These are phyloP conservation scores for Telopea speciosissima DNA, from an alignment of 177 flowering plant species.

Conservation along the genomic window DNA sequence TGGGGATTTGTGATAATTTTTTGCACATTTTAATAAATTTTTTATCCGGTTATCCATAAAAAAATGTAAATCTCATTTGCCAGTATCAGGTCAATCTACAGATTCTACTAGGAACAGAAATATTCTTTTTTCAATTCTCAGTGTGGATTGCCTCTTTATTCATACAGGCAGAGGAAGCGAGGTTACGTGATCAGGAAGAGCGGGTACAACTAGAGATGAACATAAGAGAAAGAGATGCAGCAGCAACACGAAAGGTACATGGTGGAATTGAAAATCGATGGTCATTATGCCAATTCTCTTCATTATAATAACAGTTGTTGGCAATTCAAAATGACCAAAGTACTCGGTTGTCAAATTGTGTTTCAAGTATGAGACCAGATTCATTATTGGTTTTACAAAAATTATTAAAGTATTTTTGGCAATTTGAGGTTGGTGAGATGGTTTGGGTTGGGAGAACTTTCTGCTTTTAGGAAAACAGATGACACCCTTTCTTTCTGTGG, in stretches of 20 bases:
- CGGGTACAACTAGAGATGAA: constrained; percentile 73
- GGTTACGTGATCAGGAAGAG: constrained; percentile 78
- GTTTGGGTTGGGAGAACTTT: too few relatives aligned
- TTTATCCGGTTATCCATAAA: too few relatives aligned
- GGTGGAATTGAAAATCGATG: not conserved
- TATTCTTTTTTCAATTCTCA: not conserved
- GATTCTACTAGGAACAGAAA: not conserved
- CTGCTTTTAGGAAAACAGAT: too few relatives aligned
- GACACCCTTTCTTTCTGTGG: too few relatives aligned
- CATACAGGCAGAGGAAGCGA: constrained; percentile 81
- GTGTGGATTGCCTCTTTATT: not conserved
- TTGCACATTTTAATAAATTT: too few relatives aligned
- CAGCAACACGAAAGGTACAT: constrained; percentile 74
- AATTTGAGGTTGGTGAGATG: too few relatives aligned
- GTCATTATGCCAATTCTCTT: not conserved
- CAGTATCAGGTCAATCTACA: too few relatives aligned
- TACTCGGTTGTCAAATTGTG: not conserved
- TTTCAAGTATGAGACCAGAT: too few relatives aligned
- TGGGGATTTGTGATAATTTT: too few relatives aligned
- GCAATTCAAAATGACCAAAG: not conserved
- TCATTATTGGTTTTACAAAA: too few relatives aligned
- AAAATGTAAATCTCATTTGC: too few relatives aligned
- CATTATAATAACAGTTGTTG: constrained; percentile 3
- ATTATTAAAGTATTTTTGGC: too few relatives aligned
- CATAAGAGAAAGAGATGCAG: constrained; percentile 78